phyloP scores from a whole-genome alignment of 2,329 filamentous ascomycete species.

The Teratosphaeria epicoccoides region DNA sequence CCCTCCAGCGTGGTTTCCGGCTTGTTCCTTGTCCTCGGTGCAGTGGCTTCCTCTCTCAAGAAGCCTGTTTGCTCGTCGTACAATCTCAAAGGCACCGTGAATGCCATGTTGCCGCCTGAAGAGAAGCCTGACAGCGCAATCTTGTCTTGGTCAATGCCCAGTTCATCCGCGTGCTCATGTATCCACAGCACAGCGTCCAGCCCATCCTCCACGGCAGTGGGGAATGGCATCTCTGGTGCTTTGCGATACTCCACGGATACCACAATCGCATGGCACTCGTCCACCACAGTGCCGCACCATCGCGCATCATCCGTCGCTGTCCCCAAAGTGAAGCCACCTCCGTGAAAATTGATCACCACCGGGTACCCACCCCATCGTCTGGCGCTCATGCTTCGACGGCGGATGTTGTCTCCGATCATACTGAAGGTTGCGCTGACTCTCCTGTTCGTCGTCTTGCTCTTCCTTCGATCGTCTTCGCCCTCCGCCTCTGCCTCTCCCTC shows the following conservation, averaged over 20 bases:
- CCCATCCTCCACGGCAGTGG: constrained; percentile 53
- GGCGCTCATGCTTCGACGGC: constrained; percentile 23
- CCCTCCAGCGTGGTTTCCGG: constrained; percentile 9
- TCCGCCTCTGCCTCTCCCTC: constrained; percentile 7
- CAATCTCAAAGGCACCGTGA: constrained; percentile 50
- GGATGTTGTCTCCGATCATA: constrained; percentile 13
- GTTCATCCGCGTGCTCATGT: constrained; percentile 43
- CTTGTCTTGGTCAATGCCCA: constrained; percentile 47
- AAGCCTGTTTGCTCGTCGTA: constrained; percentile 36
- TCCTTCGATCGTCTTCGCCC: constrained; percentile 5
- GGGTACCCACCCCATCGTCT: constrained; percentile 37
- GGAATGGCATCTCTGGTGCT: constrained; percentile 52
- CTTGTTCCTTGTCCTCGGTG: constrained; percentile 2
- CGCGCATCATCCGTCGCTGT: constrained; percentile 49
- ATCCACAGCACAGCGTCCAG: constrained; percentile 52
- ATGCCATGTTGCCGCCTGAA: constrained; percentile 51
- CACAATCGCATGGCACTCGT: constrained; percentile 47
- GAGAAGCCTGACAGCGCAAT: constrained; percentile 53
- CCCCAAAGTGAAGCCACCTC: constrained; percentile 53
- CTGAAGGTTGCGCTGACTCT: constrained; percentile 14
- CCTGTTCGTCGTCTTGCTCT: constrained; percentile 12
- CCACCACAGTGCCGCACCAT: constrained; percentile 47
- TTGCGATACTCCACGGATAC: constrained; percentile 52
- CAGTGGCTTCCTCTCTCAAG: constrained; percentile 10
- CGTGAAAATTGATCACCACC: constrained; percentile 53